Evolutionary conservation across 2,329 filamentous ascomycete species (phyloP).

Genomic region (Xenoacremonium recifei): DNA sequence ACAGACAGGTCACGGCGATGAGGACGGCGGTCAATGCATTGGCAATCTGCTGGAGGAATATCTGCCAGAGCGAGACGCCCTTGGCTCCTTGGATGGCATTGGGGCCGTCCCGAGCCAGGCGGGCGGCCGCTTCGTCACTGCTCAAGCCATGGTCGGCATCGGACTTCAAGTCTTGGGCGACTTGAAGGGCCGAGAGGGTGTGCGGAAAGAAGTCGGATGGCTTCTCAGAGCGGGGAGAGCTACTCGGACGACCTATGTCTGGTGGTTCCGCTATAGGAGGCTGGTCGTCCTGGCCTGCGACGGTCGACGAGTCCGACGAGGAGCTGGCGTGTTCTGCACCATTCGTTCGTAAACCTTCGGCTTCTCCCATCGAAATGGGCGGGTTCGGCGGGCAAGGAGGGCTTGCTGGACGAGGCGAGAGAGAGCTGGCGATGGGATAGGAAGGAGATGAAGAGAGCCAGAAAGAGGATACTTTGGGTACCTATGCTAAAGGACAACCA

Average conservation of each 20-base stretch:
- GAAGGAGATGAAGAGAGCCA: neutral
- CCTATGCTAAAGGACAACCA: slow-evolving; percentile 13
- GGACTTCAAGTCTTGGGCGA: slow-evolving; percentile 40
- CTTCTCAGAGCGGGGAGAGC: neutral
- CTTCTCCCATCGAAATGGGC: slow-evolving; percentile 43
- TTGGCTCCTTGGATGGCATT: slow-evolving; percentile 72
- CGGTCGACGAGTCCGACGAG: slow-evolving; percentile 36
- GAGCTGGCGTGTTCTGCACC: slow-evolving; percentile 39
- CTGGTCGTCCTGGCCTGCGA: slow-evolving; percentile 35
- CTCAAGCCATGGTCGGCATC: slow-evolving; percentile 59
- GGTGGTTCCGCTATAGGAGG: slow-evolving; percentile 39
- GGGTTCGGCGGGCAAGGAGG: too few relatives aligned
- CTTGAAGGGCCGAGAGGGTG: slow-evolving; percentile 33
- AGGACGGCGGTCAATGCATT: slow-evolving; percentile 76
- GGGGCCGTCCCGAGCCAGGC: slow-evolving; percentile 63
- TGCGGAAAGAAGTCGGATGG: slow-evolving; percentile 24
- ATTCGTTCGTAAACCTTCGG: slow-evolving; percentile 37
- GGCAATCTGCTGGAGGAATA: slow-evolving; percentile 73
- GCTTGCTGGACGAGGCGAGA: too few relatives aligned
- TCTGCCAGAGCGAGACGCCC: slow-evolving; percentile 70
- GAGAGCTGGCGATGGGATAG: neutral
- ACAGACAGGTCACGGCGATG: slow-evolving; percentile 70
- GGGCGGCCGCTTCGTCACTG: slow-evolving; percentile 60
- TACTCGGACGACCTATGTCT: slow-evolving; percentile 21
- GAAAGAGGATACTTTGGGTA: neutral